A percentile compares a stretch with the other conserved stretches of the same genome.
Evolutionary conservation across 495 filamentous ascomycete genomes (phyloP).

Genomic region (Parachaetomium inaequale): DNA sequence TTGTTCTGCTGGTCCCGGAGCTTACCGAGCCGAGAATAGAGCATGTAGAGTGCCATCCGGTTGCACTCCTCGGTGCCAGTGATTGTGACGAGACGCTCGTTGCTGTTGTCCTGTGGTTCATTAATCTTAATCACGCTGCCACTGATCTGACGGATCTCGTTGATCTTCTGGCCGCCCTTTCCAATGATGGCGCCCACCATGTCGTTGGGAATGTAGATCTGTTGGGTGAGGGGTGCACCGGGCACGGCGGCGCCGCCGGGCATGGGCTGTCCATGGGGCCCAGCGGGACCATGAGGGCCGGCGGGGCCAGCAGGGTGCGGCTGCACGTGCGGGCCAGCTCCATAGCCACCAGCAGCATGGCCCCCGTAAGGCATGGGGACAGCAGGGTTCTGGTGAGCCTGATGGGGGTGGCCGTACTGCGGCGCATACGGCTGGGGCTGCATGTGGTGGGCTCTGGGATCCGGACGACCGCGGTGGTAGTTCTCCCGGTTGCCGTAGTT

Average conservation of each 20-base stretch:
- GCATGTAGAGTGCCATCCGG: slow-evolving; percentile 98
- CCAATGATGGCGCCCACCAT: slow-evolving; percentile 99
- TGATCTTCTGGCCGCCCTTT: slow-evolving; percentile 98
- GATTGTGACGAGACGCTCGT: slow-evolving; percentile 94
- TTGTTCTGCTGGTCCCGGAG: slow-evolving; percentile 27
- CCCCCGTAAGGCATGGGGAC: slow-evolving; percentile 70
- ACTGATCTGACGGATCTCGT: slow-evolving; percentile 93
- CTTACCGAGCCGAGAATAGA: slow-evolving; percentile 94
- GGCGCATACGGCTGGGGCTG: slow-evolving; percentile 46
- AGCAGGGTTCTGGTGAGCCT: slow-evolving; percentile 57
- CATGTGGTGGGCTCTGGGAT: slow-evolving; percentile 60
- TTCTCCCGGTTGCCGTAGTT: slow-evolving; percentile 89
- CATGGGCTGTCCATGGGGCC: slow-evolving; percentile 66
- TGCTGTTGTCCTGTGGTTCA: slow-evolving; percentile 97
- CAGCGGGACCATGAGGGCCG: slow-evolving; percentile 47
- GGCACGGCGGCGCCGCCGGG: slow-evolving; percentile 63
- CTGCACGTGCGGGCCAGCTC: slow-evolving; percentile 74
- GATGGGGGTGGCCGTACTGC: slow-evolving; percentile 62
- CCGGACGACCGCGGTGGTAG: slow-evolving; percentile 60
- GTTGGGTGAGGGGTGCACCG: slow-evolving; percentile 88
- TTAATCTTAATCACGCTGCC: slow-evolving; percentile 99
- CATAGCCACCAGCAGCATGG: slow-evolving; percentile 50
- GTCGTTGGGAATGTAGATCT: slow-evolving; percentile 98
- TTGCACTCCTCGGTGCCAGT: slow-evolving; percentile 97
- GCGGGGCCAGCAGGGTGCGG: slow-evolving; percentile 60